Conservation (phyloP, 306 rosid genomes). For the Trichosanthes truncata region DNA sequence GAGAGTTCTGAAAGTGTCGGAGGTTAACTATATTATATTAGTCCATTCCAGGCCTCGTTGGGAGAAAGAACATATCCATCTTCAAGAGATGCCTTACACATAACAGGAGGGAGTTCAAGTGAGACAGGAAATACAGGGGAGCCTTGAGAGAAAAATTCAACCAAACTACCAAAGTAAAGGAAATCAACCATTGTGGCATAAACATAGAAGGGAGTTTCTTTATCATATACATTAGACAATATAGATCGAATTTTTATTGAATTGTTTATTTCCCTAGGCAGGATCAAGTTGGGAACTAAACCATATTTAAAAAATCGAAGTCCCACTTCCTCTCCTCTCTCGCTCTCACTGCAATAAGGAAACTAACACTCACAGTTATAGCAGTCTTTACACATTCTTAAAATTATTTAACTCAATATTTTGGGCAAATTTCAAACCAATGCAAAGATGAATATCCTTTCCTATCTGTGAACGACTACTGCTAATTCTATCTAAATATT, state of each 20-base stretch:
- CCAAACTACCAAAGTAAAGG: too few species aligned
- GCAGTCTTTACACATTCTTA: neutral
- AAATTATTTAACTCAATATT: neutral
- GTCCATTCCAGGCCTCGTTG: too few species aligned
- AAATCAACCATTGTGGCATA: neutral
- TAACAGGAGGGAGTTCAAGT: too few species aligned
- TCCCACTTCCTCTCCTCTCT: neutral
- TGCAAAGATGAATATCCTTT: neutral
- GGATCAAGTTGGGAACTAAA: neutral
- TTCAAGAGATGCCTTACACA: too few species aligned
- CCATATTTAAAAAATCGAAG: neutral
- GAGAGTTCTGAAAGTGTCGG: too few species aligned
- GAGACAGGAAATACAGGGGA: too few species aligned
- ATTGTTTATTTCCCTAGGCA: neutral
- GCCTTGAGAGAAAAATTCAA: too few species aligned
- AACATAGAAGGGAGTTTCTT: neutral
- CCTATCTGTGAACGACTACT: neutral
- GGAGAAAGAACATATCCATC: too few species aligned
- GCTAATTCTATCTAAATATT: neutral
- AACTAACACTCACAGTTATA: neutral
- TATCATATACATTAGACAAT: neutral
- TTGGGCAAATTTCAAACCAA: neutral
- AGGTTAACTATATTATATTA: too few species aligned
- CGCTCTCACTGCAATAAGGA: neutral
- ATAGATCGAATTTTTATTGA: neutral